phyloP scores from a whole-genome alignment of 139 green algal genomes.

The Chlamydomonas sp. region DNA sequence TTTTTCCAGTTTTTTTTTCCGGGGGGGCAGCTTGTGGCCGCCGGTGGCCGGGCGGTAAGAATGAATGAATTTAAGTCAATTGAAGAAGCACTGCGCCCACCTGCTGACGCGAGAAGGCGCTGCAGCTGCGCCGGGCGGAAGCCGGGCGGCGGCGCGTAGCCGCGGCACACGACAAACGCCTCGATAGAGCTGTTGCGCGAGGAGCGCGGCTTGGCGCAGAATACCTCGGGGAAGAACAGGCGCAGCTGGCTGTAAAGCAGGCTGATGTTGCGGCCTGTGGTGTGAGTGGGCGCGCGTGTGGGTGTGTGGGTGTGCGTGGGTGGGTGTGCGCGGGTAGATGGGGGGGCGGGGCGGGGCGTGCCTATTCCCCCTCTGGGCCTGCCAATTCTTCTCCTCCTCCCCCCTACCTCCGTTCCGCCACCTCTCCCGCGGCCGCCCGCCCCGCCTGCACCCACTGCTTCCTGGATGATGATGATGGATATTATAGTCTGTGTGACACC shows the following conservation, averaged over 20 bases:
- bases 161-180: constrained; percentile 91
- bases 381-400: too few species aligned
- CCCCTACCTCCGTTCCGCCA: too few species aligned
- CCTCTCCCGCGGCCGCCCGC: too few species aligned
- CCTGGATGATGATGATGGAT: too few species aligned
- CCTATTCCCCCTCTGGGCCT: not conserved
- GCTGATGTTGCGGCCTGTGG: constrained; percentile 71
- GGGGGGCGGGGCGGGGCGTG: not conserved
- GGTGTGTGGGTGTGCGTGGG: not conserved
- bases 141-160: constrained; percentile 36
- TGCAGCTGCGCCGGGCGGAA: not conserved
- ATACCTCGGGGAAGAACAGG: constrained; percentile 85
- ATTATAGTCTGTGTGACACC: too few species aligned
- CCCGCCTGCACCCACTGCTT: too few species aligned
- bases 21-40: constrained; percentile 5
- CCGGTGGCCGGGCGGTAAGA: too few species aligned
- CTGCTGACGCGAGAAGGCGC: not conserved
- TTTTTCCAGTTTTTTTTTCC: too few species aligned
- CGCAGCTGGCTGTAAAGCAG: constrained; percentile 91
- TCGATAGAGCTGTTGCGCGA: constrained; percentile 90
- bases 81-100: too few species aligned
- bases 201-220: constrained; percentile 88
- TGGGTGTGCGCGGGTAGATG: not conserved
- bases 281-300: not conserved
- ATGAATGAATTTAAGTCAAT: not conserved